These are phyloP conservation scores for Dujonia santamariae DNA, from an alignment of 1,139 yeast species.

Conservation along the genomic window DNA sequence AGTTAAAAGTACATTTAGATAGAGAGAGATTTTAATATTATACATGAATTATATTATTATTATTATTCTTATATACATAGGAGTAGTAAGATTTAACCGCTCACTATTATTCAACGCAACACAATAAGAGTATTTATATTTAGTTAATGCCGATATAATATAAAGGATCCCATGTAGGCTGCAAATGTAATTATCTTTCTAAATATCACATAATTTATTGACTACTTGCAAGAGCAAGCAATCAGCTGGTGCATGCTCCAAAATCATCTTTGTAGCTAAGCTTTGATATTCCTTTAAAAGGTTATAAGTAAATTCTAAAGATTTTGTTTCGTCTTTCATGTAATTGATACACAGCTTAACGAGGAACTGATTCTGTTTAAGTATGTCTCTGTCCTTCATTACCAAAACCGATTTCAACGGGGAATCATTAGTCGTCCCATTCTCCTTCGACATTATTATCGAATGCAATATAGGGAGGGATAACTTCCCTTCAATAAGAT, in stretches of 20 bases:
- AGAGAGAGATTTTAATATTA: too few species aligned
- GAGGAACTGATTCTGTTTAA: conserved; percentile 16
- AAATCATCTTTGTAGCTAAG: conserved; percentile 17
- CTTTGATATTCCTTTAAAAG: conserved; percentile 18
- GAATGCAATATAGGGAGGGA: conserved; percentile 80
- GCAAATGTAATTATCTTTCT: conserved; percentile 10
- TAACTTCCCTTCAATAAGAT: conserved; percentile 83
- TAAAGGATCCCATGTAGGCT: conserved; percentile 1
- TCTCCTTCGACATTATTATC: conserved; percentile 12
- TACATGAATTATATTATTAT: too few species aligned
- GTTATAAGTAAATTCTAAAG: conserved; percentile 21
- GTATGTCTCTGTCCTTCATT: conserved; percentile 12
- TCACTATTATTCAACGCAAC: too few species aligned
- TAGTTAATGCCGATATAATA: too few species aligned
- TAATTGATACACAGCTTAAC: conserved; percentile 20
- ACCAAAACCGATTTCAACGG: conserved; percentile 26
- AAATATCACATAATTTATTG: conserved; percentile 12
- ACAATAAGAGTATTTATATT: too few species aligned
- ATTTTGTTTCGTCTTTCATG: conserved; percentile 18
- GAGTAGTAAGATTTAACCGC: too few species aligned
- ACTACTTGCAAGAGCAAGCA: conserved; percentile 12
- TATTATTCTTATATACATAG: too few species aligned
- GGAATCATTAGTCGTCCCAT: background rate
- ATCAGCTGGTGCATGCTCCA: conserved; percentile 6
- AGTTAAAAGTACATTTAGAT: too few species aligned